Percentiles rank a stretch among this genome's conserved stretches.
Evolutionary conservation across 139 green algal genomes (phyloP).

Genomic region (Chlorella sp.): DNA sequence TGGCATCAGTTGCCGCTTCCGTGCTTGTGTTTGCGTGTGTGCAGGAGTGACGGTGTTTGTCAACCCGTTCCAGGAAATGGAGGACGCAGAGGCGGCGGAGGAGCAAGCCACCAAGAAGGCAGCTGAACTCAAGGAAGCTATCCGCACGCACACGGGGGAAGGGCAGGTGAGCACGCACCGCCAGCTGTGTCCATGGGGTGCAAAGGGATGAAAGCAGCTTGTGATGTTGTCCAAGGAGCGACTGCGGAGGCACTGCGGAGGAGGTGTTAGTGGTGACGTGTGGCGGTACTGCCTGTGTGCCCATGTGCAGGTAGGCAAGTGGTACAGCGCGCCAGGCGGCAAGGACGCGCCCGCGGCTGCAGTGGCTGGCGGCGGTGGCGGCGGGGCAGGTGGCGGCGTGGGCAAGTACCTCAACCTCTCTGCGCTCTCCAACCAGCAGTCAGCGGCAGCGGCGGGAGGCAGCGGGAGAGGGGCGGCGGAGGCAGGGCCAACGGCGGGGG

Average conservation of each 20-base stretch:
- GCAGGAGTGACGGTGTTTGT: slow-evolving; percentile 73
- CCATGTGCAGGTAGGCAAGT: slow-evolving; percentile 28
- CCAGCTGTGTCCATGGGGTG: too few species aligned
- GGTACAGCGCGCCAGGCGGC: slow-evolving; percentile 37
- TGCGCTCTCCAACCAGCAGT: too few species aligned
- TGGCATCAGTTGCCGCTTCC: not conserved
- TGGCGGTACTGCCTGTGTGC: slow-evolving; percentile 13
- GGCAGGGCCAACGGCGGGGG: not conserved
- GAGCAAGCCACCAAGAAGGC: slow-evolving; percentile 32
- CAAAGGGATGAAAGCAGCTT: too few species aligned
- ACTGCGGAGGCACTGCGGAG: too few species aligned
- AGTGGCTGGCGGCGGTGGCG: not conserved
- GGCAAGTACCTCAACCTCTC: slow-evolving; percentile 63
- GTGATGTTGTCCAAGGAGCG: too few species aligned
- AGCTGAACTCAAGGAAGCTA: not conserved
- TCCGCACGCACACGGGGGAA: not conserved
- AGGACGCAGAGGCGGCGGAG: slow-evolving; percentile 58
- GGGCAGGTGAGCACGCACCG: not conserved
- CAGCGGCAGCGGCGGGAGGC: not conserved
- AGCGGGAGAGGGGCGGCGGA: not conserved
- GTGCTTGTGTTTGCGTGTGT: not conserved
- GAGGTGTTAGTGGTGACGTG: slow-evolving; percentile 10
- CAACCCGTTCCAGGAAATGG: slow-evolving; percentile 87
- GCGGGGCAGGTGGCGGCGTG: slow-evolving; percentile 33
- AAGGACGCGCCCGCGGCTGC: not conserved